Base-by-base conservation (phyloP, 345 rosid genomes). In the Salix arbutifolia region DNA sequence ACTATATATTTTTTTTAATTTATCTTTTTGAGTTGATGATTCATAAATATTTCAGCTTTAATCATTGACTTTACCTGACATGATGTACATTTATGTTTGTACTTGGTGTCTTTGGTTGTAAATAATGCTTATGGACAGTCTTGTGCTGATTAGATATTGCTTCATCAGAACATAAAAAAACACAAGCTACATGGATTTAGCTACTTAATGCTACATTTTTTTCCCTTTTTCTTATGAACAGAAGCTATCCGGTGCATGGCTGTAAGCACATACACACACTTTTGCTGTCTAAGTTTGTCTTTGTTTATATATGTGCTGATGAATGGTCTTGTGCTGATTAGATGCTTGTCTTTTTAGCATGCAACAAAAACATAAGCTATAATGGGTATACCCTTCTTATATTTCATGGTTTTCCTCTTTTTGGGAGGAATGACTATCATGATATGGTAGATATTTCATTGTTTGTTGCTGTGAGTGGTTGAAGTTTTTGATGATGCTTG, bases 211-310 rank as follows among this genome's bases (percentile, higher is more conserved):
- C 44, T 42, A 69, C 72, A 53, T 60, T 16, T 40, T 31, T 26
- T 81, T 67, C 70, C 80, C 64, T 74, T 6, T 66, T 14, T 64
- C 40, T 21, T 13, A 7, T 53, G 73, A 79, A 75, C 77, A 28
- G 74, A 76, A 58, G 48, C 84, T 84, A 72, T 82, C 77, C 75
- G 14, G 58, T 48, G 18, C 50, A 75, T 85, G 87, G 89, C 83
- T 56, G 12, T 21, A 37, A 12, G 25, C 70, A 56, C 26, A 21
- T 67, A 14, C 23, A 56, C 28, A 21, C 11, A 19, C 42, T 19
- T 8, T 66, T 18, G 19, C 42, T 65, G 42, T 31, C 37, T 5
- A 10, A 26, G 69, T 31, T 65, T 23, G 18, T 26, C 17, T 30
- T 65, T 25, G 40, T 42, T 30, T 65, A 31, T 25, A 17, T 33